Percentiles rank a stretch among this genome's conserved stretches.
phyloP scores from a whole-genome alignment of 768 basidiomycete species.

The Termitomyces sp. region DNA sequence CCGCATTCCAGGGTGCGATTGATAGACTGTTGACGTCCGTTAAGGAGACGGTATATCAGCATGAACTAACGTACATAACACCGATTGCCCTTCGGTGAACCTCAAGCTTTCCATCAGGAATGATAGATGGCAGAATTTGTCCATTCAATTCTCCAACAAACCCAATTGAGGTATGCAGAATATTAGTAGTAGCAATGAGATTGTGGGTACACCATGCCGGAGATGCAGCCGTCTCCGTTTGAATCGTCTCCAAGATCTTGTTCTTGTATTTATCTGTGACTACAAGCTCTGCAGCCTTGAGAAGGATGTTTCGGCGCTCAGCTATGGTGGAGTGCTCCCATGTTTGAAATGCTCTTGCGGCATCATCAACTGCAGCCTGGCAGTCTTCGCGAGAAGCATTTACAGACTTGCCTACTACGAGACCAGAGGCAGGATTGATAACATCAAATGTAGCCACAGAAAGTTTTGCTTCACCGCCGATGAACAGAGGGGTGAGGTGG shows the following conservation, averaged over 20 bases:
- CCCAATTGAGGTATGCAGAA: constrained; percentile 28
- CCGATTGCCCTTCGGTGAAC: constrained; percentile 45
- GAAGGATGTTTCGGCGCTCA: constrained; percentile 37
- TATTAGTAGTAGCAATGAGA: constrained; percentile 15
- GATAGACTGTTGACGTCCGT: constrained; percentile 30
- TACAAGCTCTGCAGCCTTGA: constrained; percentile 45
- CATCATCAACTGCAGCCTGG: constrained; percentile 38
- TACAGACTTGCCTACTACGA: constrained; percentile 39
- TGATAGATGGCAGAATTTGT: constrained; percentile 35
- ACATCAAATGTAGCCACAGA: constrained; percentile 42
- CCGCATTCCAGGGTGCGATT: constrained; percentile 56
- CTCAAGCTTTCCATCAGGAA: constrained; percentile 41
- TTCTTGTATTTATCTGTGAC: constrained; percentile 34
- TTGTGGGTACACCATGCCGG: constrained; percentile 24
- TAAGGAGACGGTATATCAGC: background rate
- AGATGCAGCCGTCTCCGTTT: constrained; percentile 36
- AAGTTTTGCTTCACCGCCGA: constrained; percentile 32
- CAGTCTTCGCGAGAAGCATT: constrained; percentile 43
- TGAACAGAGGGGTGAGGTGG: constrained; percentile 32
- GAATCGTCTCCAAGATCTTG: constrained; percentile 24
- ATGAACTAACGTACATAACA: constrained; percentile 37
- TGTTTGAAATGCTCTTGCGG: constrained; percentile 37
- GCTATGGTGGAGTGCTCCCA: constrained; percentile 38
- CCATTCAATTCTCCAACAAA: constrained; percentile 35
- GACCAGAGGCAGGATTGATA: constrained; percentile 34